Evolutionary conservation across 2,329 filamentous ascomycete genomes (phyloP).

Genomic region (Ceratocystis lukuohia): DNA sequence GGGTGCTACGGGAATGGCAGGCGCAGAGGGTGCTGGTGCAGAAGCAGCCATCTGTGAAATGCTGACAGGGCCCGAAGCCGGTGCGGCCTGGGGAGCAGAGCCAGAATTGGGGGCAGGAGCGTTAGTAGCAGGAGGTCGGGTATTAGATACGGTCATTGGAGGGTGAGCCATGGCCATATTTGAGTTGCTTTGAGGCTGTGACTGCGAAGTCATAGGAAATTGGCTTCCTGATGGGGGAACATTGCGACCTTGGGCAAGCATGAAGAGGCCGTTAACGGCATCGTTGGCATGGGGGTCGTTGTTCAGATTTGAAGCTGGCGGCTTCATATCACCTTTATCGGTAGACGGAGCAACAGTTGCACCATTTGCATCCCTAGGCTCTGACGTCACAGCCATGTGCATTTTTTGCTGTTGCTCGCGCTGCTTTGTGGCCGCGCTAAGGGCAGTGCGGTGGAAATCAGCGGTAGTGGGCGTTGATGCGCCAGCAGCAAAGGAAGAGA

Average conservation of each 20-base stretch:
- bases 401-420: constrained; percentile 33
- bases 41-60: background rate
- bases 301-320: constrained; percentile 12
- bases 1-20: constrained; percentile 39
- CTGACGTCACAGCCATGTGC: constrained; percentile 20
- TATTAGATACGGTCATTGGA: constrained; percentile 4
- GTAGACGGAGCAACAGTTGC: constrained; percentile 29
- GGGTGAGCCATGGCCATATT: constrained; percentile 3
- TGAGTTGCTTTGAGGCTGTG: background rate
- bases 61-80: background rate
- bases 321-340: constrained; percentile 38
- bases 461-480: constrained; percentile 79
- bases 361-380: constrained; percentile 11
- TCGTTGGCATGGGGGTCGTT: constrained; percentile 89
- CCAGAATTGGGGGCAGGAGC: background rate
- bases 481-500: constrained; percentile 59
- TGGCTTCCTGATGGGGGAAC: constrained; percentile 29
- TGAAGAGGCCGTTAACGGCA: constrained; percentile 84
- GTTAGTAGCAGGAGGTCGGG: background rate
- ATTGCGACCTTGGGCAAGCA: constrained; percentile 61
- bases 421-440: constrained; percentile 60
- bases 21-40: constrained; percentile 19
- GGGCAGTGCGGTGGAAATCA: constrained; percentile 87
- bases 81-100: background rate
- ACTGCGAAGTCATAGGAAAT: constrained; percentile 4